phyloP scores from a whole-genome alignment of 306 rosid species.

The Begonia masoniana region DNA sequence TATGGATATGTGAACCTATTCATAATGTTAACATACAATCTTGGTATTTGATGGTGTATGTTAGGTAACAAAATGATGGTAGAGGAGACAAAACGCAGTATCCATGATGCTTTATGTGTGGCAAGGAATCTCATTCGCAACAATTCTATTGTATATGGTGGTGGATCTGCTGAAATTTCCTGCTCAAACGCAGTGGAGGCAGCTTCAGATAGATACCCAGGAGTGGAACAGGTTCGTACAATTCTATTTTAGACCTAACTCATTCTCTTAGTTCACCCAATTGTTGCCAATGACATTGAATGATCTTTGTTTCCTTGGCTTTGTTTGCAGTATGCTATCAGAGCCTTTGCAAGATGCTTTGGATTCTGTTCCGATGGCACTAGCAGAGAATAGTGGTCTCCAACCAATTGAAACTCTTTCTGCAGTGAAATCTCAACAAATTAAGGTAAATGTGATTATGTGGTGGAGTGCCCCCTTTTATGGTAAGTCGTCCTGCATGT shows the following conservation, averaged over 20 bases:
- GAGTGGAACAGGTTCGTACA: constrained; percentile 77
- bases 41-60: constrained; percentile 12
- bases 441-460: constrained; percentile 38
- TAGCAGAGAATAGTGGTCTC: constrained; percentile 97
- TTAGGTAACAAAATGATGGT: constrained; percentile 95
- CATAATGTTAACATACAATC: neutral
- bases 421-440: constrained; percentile 85
- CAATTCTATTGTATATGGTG: constrained; percentile 95
- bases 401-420: constrained; percentile 94
- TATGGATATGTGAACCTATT: neutral
- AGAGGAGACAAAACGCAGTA: constrained; percentile 96
- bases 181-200: constrained; percentile 87
- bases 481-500: too few species aligned
- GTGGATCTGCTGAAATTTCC: constrained; percentile 90
- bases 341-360: constrained; percentile 88
- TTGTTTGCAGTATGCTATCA: constrained; percentile 72
- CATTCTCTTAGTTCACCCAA: neutral
- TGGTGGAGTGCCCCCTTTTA: neutral
- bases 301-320: constrained; percentile 1
- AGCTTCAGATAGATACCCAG: constrained; percentile 83
- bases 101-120: constrained; percentile 92
- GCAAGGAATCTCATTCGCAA: constrained; percentile 97
- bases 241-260: neutral
- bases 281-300: neutral
- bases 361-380: constrained; percentile 92